phyloP scores from a whole-genome alignment of 1,139 yeast species.

The Pichia sp. region DNA sequence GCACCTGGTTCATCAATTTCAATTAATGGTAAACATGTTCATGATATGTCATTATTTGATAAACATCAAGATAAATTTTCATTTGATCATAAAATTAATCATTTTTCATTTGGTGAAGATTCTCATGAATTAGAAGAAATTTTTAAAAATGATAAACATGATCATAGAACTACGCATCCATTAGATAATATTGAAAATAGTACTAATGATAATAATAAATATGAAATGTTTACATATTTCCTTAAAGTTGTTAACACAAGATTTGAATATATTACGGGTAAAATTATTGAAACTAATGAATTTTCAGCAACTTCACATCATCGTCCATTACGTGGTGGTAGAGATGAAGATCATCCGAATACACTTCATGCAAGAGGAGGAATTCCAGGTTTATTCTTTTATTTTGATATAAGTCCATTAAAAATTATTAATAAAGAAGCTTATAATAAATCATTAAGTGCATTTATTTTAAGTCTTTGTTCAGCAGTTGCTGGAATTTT shows the following conservation, averaged over 20 bases:
- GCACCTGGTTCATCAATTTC: conserved; percentile 82
- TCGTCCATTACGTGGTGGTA: conserved; percentile 78
- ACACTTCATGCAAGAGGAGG: conserved; percentile 85
- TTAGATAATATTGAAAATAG: conserved; percentile 49
- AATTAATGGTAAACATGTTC: conserved; percentile 58
- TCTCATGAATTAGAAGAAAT: conserved; percentile 31
- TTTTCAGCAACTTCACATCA: conserved; percentile 89
- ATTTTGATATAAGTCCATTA: conserved; percentile 89
- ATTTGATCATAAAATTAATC: conserved; percentile 71
- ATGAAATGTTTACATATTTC: conserved; percentile 69
- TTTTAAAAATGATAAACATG: conserved; percentile 21
- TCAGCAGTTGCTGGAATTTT: conserved; percentile 91
- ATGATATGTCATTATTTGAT: conserved; percentile 71
- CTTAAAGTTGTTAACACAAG: conserved; percentile 89
- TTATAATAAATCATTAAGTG: conserved; percentile 75
- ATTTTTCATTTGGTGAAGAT: conserved; percentile 75
- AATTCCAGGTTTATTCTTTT: conserved; percentile 79
- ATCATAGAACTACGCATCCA: conserved; percentile 56
- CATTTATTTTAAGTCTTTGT: conserved; percentile 76
- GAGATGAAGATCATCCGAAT: conserved; percentile 85
- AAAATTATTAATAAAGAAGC: conserved; percentile 83
- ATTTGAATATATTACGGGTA: conserved; percentile 56
- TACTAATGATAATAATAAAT: conserved; percentile 46
- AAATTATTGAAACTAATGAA: conserved; percentile 74
- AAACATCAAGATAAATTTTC: conserved; percentile 49